These are phyloP conservation scores for Candida michaelii DNA, from an alignment of 805 yeast species.

Conservation along the genomic window DNA sequence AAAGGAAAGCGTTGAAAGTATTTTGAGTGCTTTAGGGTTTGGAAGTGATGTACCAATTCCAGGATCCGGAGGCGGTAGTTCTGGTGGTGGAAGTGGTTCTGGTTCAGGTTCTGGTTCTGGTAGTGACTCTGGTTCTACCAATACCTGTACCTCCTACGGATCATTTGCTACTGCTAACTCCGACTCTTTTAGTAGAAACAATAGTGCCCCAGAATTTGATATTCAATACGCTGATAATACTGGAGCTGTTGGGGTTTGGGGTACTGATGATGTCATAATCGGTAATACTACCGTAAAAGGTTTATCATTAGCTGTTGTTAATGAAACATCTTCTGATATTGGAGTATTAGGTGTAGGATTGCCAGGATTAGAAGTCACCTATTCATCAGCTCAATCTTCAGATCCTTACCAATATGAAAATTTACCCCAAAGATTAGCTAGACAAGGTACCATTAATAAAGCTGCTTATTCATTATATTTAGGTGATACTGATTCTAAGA, in stretches of 20 bases:
- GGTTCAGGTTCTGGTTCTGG: slow-evolving; percentile 8
- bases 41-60: slow-evolving; percentile 1
- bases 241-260: slow-evolving; percentile 55
- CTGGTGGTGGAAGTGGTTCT: neutral
- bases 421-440: slow-evolving; percentile 34
- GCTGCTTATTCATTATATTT: slow-evolving; percentile 39
- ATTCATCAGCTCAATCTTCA: slow-evolving; percentile 12
- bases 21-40: slow-evolving; percentile 5
- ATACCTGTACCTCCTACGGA: slow-evolving; percentile 47
- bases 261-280: slow-evolving; percentile 57
- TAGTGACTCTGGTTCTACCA: slow-evolving; percentile 11
- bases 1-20: neutral
- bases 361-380: slow-evolving; percentile 65
- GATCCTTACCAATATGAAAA: slow-evolving; percentile 37
- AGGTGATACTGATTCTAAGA: slow-evolving; percentile 21
- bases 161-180: slow-evolving; percentile 47
- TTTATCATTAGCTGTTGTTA: slow-evolving; percentile 74
- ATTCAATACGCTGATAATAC: slow-evolving; percentile 52
- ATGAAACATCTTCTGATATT: slow-evolving; percentile 56
- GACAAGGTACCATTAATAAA: slow-evolving; percentile 33
- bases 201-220: slow-evolving; percentile 38
- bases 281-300: slow-evolving; percentile 48
- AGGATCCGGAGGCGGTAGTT: neutral
- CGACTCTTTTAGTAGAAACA: slow-evolving; percentile 37
- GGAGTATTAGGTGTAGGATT: slow-evolving; percentile 80